These are phyloP conservation scores for Pichia sp. DNA, from an alignment of 1,139 yeast species.

Conservation along the genomic window DNA sequence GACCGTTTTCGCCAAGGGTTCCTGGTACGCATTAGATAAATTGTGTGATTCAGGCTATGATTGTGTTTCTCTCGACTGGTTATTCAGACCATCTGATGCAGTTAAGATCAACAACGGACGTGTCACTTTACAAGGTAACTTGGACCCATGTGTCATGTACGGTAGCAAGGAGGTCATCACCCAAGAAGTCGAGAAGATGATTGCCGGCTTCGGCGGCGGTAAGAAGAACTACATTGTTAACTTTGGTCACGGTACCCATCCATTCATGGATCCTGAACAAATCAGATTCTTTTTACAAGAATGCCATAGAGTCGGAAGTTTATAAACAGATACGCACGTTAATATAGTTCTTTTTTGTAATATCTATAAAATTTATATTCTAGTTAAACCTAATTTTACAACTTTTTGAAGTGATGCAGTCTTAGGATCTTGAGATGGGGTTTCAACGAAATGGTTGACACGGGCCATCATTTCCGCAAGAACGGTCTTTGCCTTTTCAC, in stretches of 20 bases:
- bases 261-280: constrained; percentile 92
- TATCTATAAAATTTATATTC: constrained; percentile 9
- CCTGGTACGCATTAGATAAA: constrained; percentile 94
- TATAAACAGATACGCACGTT: not conserved
- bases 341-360: not conserved
- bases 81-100: constrained; percentile 83
- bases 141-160: constrained; percentile 94
- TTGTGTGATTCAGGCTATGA: constrained; percentile 85
- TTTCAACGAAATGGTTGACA: constrained; percentile 12
- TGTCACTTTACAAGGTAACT: constrained; percentile 89
- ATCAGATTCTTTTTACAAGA: constrained; percentile 81
- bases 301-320: constrained; percentile 73
- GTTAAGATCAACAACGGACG: constrained; percentile 74
- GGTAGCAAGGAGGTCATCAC: constrained; percentile 84
- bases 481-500: constrained; percentile 5
- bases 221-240: constrained; percentile 88
- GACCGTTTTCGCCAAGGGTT: constrained; percentile 92
- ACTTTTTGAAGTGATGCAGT: constrained; percentile 16
- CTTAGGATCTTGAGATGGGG: constrained; percentile 16
- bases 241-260: constrained; percentile 98
- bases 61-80: constrained; percentile 90
- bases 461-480: constrained; percentile 6
- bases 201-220: constrained; percentile 88
- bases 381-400: constrained; percentile 18
- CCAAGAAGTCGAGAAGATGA: constrained; percentile 82